phyloP scores from a whole-genome alignment of 345 rosid species.

The Theobroma cacao region DNA sequence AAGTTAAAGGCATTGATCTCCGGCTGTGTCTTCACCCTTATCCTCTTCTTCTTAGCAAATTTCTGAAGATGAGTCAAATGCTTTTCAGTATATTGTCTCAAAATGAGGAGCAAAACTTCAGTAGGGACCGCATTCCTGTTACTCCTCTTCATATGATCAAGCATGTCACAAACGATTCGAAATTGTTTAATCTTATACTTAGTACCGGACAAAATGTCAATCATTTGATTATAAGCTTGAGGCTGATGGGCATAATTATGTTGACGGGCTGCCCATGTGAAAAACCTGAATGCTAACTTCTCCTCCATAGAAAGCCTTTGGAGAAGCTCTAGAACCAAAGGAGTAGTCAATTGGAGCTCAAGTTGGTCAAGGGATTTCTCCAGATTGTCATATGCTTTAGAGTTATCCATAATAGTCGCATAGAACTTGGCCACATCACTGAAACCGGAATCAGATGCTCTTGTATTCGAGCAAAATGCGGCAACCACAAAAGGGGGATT shows the following conservation, averaged over 20 bases:
- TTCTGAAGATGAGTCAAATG: conserved; percentile 80
- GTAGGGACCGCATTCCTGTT: conserved; percentile 46
- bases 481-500: conserved; percentile 1
- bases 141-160: conserved; percentile 81
- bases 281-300: conserved; percentile 72
- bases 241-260: conserved; percentile 66
- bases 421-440: conserved; percentile 47
- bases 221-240: conserved; percentile 63
- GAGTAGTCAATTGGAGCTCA: conserved; percentile 49
- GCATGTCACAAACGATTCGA: conserved; percentile 73
- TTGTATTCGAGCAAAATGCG: conserved; percentile 25
- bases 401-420: conserved; percentile 43
- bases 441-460: conserved; percentile 8
- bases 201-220: conserved; percentile 74
- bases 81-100: conserved; percentile 71
- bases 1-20: conserved; percentile 85
- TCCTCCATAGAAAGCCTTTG: conserved; percentile 74
- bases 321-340: conserved; percentile 57
- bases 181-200: conserved; percentile 80
- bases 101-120: conserved; percentile 52
- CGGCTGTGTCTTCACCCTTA: conserved; percentile 82
- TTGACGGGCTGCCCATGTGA: conserved; percentile 71
- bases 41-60: conserved; percentile 81
- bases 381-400: conserved; percentile 43
- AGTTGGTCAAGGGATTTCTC: conserved; percentile 58